These are phyloP conservation scores for Lipomyces yamadae DNA, from an alignment of 805 yeast genomes.

Conservation along the genomic window DNA sequence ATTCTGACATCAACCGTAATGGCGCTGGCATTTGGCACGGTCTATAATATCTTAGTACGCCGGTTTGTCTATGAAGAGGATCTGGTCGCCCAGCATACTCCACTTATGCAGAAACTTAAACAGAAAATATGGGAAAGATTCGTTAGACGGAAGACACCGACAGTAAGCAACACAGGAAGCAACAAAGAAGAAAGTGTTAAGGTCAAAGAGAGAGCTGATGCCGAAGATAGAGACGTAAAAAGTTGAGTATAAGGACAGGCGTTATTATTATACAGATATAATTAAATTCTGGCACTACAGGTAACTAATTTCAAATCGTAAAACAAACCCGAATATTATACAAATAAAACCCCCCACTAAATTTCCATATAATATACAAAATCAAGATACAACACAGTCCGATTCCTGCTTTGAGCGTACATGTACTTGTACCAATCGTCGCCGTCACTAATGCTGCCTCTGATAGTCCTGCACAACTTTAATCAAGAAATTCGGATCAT, in stretches of 20 bases:
- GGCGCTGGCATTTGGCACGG: conserved; percentile 87
- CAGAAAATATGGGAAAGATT: not conserved
- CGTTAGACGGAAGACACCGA: not conserved
- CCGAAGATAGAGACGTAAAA: not conserved
- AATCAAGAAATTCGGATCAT: conserved; percentile 43
- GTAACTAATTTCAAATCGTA: not conserved
- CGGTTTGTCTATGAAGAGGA: conserved; percentile 77
- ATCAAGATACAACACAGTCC: not conserved
- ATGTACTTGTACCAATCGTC: not conserved
- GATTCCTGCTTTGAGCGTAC: not conserved
- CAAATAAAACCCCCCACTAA: not conserved
- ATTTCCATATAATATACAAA: no score
- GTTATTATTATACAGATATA: not conserved
- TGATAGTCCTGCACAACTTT: conserved; percentile 40
- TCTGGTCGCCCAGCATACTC: conserved; percentile 47
- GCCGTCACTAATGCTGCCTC: not conserved
- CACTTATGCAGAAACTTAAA: not conserved
- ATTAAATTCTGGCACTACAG: not conserved
- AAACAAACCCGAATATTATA: not conserved
- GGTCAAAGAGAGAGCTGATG: not conserved
- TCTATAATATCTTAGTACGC: conserved; percentile 78
- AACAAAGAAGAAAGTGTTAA: not conserved
- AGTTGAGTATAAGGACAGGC: not conserved
- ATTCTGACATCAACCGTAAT: conserved; percentile 90
- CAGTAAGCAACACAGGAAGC: not conserved